Base-by-base conservation (phyloP, 2,329 filamentous ascomycete genomes). In the Colletotrichum aenigma region DNA sequence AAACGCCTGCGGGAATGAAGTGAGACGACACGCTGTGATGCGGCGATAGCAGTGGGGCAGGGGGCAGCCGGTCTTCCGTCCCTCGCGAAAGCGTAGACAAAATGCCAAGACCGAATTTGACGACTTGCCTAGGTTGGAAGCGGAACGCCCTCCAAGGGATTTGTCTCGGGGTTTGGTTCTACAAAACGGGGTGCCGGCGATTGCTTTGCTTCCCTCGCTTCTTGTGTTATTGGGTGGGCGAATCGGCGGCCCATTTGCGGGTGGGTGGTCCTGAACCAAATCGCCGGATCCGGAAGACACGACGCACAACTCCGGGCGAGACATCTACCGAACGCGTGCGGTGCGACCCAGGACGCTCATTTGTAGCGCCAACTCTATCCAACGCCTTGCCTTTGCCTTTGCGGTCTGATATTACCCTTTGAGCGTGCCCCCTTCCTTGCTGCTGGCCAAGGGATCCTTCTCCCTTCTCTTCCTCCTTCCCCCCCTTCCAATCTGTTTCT, bases 261-360 rank as follows among this genome's bases (percentile, higher is more conserved):
- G 34, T 2, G 34, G 9, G 10, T 34, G 0, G 28, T 30, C 15
- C n/a, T n/a, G 18, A 0, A 1, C 26, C 28, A 34, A 3, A 56
- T 61, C 56, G 65, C 70, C 70, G 70, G 64, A 73, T 71, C 61
- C 69, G 69, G 69, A 28, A 18, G 56, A n/a, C 26, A 30, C 4
- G 21, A 24, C 34, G 48, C 32, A 64, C n/a, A 18, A 30, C 16
- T 15, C 36, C 60, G 60, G 32, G 52, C 32, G 48, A 71, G 69
- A 71, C 69, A 71, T 60, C 30, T 6, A 65, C 64, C 62, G 69
- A 71, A 67, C 26, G 61, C 69, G 32, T 38, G 26, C 10, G n/a
- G 6, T 56, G 43, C 48, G 16, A 64, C 28, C 34, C 26, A 32
- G 15, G 16, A 68, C 2, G n/a, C n/a, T 24, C 32, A 12, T 52